Evolutionary conservation across 768 basidiomycete species (phyloP).

Genomic region (Trametes cinnabarina): DNA sequence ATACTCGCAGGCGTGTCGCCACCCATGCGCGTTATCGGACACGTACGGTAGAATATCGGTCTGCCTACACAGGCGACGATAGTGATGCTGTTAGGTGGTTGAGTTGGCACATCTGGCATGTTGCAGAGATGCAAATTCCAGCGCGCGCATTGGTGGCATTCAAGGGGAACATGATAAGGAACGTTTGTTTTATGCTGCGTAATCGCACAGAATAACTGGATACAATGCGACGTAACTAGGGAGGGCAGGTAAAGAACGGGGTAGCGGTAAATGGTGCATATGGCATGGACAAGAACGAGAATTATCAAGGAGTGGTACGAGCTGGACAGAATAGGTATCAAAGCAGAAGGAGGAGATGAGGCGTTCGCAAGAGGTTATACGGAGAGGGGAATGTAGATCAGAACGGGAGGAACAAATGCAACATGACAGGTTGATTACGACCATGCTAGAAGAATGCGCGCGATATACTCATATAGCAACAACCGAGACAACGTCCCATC

Average conservation of each 20-base stretch:
- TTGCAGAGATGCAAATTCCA: too few relatives aligned
- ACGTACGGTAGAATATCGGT: too few relatives aligned
- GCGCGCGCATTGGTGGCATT: too few relatives aligned
- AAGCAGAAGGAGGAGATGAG: slow-evolving; percentile 2
- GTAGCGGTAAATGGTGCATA: slow-evolving; percentile 5
- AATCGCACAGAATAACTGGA: slow-evolving; percentile 24
- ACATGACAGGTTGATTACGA: slow-evolving; percentile 4
- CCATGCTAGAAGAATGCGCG: not conserved
- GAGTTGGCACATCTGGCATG: too few relatives aligned
- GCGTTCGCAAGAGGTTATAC: not conserved
- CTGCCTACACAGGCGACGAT: too few relatives aligned
- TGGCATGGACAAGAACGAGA: slow-evolving; percentile 6
- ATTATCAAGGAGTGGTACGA: slow-evolving; percentile 22
- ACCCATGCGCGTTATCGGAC: not conserved
- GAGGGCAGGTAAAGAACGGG: not conserved
- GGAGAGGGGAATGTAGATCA: not conserved
- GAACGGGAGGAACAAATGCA: not conserved
- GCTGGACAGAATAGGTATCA: slow-evolving; percentile 9
- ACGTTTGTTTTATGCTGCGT: slow-evolving; percentile 20
- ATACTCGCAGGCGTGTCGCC: slow-evolving; percentile 40
- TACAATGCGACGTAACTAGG: slow-evolving; percentile 12
- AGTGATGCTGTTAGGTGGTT: too few relatives aligned
- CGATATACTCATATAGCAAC: not conserved
- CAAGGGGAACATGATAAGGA: not conserved
- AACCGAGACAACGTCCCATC: not conserved